Evolutionary conservation across 1,139 yeast species (phyloP).

Genomic region (Debaryomyces udenii): DNA sequence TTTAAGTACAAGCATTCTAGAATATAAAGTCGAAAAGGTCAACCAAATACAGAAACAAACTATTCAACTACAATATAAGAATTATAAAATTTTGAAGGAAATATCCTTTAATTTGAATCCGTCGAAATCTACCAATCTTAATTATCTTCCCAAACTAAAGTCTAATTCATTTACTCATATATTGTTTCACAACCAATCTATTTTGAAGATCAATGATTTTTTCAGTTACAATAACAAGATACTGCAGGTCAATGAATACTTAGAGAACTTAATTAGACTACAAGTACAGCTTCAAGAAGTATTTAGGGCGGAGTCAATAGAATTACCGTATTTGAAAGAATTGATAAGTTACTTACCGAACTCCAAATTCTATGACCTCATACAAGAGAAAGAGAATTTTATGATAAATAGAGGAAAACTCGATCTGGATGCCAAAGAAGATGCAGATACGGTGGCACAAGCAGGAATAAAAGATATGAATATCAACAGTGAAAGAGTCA

Average conservation of each 20-base stretch:
- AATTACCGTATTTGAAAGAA: constrained; percentile 39
- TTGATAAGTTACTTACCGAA: constrained; percentile 36
- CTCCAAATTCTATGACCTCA: constrained; percentile 36
- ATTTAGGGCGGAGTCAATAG: constrained; percentile 23
- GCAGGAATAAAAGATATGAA: constrained; percentile 12
- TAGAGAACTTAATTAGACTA: constrained; percentile 42
- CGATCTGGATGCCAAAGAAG: constrained; percentile 15
- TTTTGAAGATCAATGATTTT: constrained; percentile 33
- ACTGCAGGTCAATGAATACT: constrained; percentile 38
- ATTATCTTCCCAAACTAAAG: constrained; percentile 5
- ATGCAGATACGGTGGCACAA: constrained; percentile 11
- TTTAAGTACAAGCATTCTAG: constrained; percentile 19
- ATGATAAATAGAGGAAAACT: constrained; percentile 21
- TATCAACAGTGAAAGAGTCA: constrained; percentile 28
- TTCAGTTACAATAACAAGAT: constrained; percentile 31
- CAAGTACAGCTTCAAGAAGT: constrained; percentile 33
- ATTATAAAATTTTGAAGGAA: constrained; percentile 33
- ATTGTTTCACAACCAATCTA: constrained; percentile 31
- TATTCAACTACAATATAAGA: constrained; percentile 25
- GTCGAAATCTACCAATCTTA: constrained; percentile 14
- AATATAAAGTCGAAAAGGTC: constrained; percentile 26
- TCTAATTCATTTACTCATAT: constrained; percentile 10
- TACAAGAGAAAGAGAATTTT: constrained; percentile 38
- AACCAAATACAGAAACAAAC: constrained; percentile 35
- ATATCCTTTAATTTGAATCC: constrained; percentile 18